Base-by-base conservation (phyloP, 306 rosid genomes). In the Cicer bijugum region DNA sequence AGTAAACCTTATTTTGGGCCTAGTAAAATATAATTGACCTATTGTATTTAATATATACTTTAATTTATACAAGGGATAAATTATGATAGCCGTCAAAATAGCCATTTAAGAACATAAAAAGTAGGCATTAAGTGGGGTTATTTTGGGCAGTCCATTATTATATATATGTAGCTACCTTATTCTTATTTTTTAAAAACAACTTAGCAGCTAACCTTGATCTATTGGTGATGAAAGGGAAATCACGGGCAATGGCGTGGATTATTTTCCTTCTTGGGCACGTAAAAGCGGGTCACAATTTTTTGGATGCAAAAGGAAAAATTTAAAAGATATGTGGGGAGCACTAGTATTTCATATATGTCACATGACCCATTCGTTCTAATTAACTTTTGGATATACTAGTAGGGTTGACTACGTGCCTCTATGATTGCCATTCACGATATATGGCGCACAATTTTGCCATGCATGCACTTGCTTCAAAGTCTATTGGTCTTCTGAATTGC, bases 331-430 rank as follows among this genome's bases (percentile, higher is more conserved):
- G 51, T 3, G 35, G 35, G 5, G 4, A 28, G 35, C 35, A 28
- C 35, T 28, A 3, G 35, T 59, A 23, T 72, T 7, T 9, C 28
- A 40, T 44, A 51, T 62, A 60, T 50, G 55, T 35, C 28, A 35
- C 69, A 62, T 45, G 42, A 64, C 52, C 43, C 66, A 74, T 81
- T 55, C 64, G 63, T 69, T 40, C 19, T 0, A 1, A 56, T 28
- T 81, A 74, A 66, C 64, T 74, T 80, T 74, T 80, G 50, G 74
- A 11, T 23, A 23, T 64, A 19, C 35, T 28, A 48, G 57, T 75
- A 42, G 17, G 78, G 78, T 45, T 71, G 51, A 81, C 84, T 76
- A 81, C 81, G 84, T 81, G 78, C 84, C 58, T 66, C 12, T 71
- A 81, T 76, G 11, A 71, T 37, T 56, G 50, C 84, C 81, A 53